These are phyloP conservation scores for Pleurotus salmoneostramineus DNA, from an alignment of 768 basidiomycete genomes.

Conservation along the genomic window DNA sequence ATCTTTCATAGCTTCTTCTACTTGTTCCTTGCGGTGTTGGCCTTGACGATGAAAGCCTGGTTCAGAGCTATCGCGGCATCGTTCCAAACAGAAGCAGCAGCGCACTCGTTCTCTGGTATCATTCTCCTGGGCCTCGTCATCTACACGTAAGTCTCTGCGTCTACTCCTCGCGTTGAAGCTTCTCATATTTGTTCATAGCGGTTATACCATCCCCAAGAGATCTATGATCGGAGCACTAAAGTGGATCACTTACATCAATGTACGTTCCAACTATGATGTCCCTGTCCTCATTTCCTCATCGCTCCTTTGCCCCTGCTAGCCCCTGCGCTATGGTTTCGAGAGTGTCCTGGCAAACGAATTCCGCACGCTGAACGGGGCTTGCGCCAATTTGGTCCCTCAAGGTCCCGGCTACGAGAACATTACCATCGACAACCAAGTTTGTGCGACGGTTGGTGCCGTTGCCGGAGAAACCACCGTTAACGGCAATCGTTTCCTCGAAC, in stretches of 20 bases:
- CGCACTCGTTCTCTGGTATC: constrained; percentile 45
- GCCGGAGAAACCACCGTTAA: constrained; percentile 44
- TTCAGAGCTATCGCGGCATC: constrained; percentile 54
- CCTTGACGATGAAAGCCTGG: constrained; percentile 60
- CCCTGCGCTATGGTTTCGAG: constrained; percentile 56
- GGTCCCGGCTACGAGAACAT: constrained; percentile 41
- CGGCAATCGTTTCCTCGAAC: constrained; percentile 37
- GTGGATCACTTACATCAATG: constrained; percentile 52
- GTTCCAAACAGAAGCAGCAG: constrained; percentile 42
- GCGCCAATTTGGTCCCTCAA: constrained; percentile 36
- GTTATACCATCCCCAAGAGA: constrained; percentile 47
- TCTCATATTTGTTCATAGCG: constrained; percentile 20
- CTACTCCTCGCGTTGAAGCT: neutral
- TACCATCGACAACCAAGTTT: constrained; percentile 47
- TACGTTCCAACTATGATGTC: constrained; percentile 13
- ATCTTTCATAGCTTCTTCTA: constrained; percentile 34
- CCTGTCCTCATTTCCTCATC: constrained; percentile 8
- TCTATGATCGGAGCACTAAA: constrained; percentile 49
- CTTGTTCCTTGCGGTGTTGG: constrained; percentile 41
- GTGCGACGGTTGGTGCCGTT: constrained; percentile 47
- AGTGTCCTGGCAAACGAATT: constrained; percentile 61
- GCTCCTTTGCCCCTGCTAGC: constrained; percentile 24
- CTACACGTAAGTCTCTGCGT: constrained; percentile 25
- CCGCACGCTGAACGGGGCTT: constrained; percentile 40
- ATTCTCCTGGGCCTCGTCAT: constrained; percentile 45